Evolutionary conservation across 768 basidiomycete species (phyloP), one percentile per base, ranked within the genome.

Genomic region (Fomitopsis serialis): DNA sequence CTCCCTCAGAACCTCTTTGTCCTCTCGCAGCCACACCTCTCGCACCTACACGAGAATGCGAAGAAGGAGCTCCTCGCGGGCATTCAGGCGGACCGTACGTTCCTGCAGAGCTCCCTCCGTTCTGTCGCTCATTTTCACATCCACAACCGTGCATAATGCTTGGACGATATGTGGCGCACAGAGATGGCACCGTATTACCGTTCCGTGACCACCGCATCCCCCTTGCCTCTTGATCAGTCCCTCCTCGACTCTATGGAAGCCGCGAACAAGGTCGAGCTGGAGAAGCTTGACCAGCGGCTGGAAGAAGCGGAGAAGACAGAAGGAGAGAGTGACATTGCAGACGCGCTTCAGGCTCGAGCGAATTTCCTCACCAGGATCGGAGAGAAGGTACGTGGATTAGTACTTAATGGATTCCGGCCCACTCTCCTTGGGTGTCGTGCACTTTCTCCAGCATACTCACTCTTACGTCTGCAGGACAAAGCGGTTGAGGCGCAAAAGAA

Each of bases 291-390:
- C 50, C 83, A 82, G 55, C 76, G 87, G 44, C 74, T 97, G 35
- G 82, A 78, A 50, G 93, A 96, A 60, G 94, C 96, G 0, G 79
- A 92, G 72, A 87, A 90, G 73, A 90, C 84, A 2, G 86, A 95
- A 63, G 96, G 95, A 54, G 95, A 98, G 68, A 87, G 87, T 1
- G 96, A 98, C 68, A 91, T 98, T 53, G 84, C 84, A 19, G 96
- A 98, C 61, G 87, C 85, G 1, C 75, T 98, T 37, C 82, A 87
- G 53, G 88, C 87, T 1, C 78, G 84, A 57, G 96, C 96, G 19
- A 87, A 83, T 58, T 93, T 93, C 70, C 67, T 94, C 8, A 92
- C 92, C 11, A 77, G 80, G 59, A 97, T 98, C 60, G 96, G 95
- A 2, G 92, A 95, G 70, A 93, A 77, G 72, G 77, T 77, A 6